phyloP scores from a whole-genome alignment of 441 rosid genomes.

The Gossypium davidsonii region DNA sequence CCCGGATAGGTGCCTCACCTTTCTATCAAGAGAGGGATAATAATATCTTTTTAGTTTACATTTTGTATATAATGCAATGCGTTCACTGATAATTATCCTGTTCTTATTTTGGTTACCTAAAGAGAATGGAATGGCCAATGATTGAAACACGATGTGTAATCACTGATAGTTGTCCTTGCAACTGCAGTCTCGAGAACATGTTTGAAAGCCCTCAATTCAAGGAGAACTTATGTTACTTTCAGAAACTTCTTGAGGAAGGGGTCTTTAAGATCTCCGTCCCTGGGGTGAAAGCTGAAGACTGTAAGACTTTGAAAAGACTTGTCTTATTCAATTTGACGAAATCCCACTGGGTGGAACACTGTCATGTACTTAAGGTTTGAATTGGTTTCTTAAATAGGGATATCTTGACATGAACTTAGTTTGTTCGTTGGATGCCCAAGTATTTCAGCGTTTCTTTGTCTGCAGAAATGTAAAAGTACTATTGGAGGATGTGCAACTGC shows the following conservation, averaged over 20 bases:
- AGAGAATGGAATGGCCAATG: background rate
- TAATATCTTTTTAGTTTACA: conserved; percentile 9
- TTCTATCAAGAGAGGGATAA: background rate
- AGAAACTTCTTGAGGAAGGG: conserved; percentile 73
- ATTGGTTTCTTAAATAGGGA: conserved; percentile 10
- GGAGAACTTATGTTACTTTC: conserved; percentile 70
- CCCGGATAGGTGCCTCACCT: conserved; percentile 43
- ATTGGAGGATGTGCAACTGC: conserved; percentile 24
- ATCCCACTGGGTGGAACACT: conserved; percentile 69
- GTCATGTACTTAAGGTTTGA: conserved; percentile 56
- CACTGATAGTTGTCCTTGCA: conserved; percentile 19
- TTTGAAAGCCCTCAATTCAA: conserved; percentile 74
- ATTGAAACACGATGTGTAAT: conserved; percentile 9
- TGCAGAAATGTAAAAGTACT: conserved; percentile 36
- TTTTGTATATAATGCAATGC: background rate
- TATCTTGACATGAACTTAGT: background rate
- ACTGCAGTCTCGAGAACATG: conserved; percentile 57
- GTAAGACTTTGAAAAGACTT: conserved; percentile 53
- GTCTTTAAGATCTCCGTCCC: conserved; percentile 56
- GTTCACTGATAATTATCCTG: background rate
- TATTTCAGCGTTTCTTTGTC: conserved; percentile 11
- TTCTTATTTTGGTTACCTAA: background rate
- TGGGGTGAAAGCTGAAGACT: conserved; percentile 55
- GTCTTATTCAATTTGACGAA: conserved; percentile 47
- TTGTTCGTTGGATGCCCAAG: background rate